Conservation (phyloP, 176 grass and related monocot genomes). For the Musa itinerans region DNA sequence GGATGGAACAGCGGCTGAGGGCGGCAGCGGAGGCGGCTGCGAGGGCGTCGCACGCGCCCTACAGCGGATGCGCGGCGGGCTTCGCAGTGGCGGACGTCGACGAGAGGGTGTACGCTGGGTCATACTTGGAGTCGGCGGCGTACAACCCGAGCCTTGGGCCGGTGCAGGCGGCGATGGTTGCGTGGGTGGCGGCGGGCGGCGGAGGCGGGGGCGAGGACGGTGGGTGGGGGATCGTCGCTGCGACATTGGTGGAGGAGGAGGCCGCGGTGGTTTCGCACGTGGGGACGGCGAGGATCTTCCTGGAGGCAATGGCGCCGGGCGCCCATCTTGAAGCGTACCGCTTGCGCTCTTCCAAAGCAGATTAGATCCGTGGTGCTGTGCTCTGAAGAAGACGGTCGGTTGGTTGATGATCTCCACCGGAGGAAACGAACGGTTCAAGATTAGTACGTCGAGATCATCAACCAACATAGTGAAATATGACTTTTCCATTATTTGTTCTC, state of each 20-base stretch:
- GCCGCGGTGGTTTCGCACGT: slow-evolving; percentile 52
- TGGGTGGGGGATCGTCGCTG: slow-evolving; percentile 35
- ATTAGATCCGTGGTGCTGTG: neutral
- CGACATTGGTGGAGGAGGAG: slow-evolving; percentile 68
- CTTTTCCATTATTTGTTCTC: no score
- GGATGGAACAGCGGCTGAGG: slow-evolving; percentile 11
- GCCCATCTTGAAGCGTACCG: slow-evolving; percentile 63
- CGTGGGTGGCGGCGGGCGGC: slow-evolving; percentile 30
- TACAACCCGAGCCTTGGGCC: slow-evolving; percentile 83
- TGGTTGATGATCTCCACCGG: no score
- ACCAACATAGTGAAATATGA: no score
- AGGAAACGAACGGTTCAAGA: neutral
- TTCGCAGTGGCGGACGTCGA: slow-evolving; percentile 60
- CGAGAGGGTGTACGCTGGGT: slow-evolving; percentile 58
- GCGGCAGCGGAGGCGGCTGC: slow-evolving; percentile 50
- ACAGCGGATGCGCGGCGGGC: slow-evolving; percentile 70
- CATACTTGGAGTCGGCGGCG: slow-evolving; percentile 63
- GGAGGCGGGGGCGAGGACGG: no score
- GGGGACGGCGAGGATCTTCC: slow-evolving; percentile 59
- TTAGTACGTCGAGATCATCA: neutral
- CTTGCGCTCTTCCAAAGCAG: slow-evolving; percentile 29
- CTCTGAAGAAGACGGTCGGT: neutral
- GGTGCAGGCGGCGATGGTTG: slow-evolving; percentile 66
- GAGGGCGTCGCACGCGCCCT: slow-evolving; percentile 55
- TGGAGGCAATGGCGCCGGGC: slow-evolving; percentile 47